These are phyloP conservation scores for Pythium aristosporum DNA, from an alignment of 352 stramenopile species.

Conservation along the genomic window DNA sequence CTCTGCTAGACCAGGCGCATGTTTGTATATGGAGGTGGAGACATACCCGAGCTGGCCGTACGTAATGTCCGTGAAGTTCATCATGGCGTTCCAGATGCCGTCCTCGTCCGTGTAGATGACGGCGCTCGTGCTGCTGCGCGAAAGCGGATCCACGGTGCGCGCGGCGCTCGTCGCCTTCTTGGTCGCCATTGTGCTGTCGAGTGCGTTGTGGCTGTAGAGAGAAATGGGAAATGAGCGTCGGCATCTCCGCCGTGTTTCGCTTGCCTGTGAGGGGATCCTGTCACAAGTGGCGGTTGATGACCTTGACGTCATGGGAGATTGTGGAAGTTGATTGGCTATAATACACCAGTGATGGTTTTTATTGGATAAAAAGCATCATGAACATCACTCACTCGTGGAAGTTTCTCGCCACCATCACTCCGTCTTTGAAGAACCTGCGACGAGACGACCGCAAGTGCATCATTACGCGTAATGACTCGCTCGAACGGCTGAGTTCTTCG, in stretches of 20 bases:
- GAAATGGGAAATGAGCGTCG: neutral
- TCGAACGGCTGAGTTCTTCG: too few species aligned
- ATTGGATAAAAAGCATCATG: slow-evolving; percentile 10
- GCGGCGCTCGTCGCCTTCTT: slow-evolving; percentile 19
- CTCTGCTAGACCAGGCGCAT: neutral
- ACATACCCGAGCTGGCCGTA: slow-evolving; percentile 48
- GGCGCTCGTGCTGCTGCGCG: slow-evolving; percentile 9
- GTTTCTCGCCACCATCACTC: slow-evolving; percentile 8
- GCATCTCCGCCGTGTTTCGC: neutral
- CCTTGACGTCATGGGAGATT: neutral
- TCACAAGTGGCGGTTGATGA: slow-evolving; percentile 2
- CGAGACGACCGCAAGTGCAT: neutral
- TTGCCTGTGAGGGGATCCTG: neutral
- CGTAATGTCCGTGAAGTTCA: slow-evolving; percentile 63
- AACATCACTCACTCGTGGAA: slow-evolving; percentile 5
- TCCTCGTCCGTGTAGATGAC: slow-evolving; percentile 32
- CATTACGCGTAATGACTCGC: slow-evolving; percentile 2
- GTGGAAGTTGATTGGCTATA: neutral
- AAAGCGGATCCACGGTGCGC: slow-evolving; percentile 17
- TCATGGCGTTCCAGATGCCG: slow-evolving; percentile 62
- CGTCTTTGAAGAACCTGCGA: neutral
- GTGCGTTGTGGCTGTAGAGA: neutral
- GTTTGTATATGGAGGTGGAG: neutral
- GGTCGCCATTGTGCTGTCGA: slow-evolving; percentile 1
- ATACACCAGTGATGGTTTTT: neutral